Base-by-base conservation (phyloP, 148 eudicot genomes). In the Spergularia bocconei region DNA sequence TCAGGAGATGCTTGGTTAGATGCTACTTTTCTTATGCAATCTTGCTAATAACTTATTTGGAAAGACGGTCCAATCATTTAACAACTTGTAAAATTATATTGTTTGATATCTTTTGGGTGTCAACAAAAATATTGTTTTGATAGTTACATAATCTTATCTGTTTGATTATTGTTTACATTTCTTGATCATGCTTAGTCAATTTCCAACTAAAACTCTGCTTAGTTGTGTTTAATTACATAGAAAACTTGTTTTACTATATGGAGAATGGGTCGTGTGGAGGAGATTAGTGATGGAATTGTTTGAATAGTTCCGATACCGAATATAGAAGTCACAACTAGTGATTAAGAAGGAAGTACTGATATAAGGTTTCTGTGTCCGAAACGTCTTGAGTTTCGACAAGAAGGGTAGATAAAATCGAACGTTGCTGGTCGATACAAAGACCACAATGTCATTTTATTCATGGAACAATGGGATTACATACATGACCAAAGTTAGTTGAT, bases 1-100 rank as follows among this genome's bases (percentile, higher is more conserved):
- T 63, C 47, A 63, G 44, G 44, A 63, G 67, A 12, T 63, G 67
- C 67, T 63, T 63, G 67, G 21, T 63, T 63, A n/a, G 44, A 63
- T 63, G 9, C 67, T 63, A 11, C 17, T 57, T 56, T 56, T 56
- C 8, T 56, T 19, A 56, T 56, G 60, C 16, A 62, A 60, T 9
- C 10, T 21, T 21, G 10, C 15, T 60, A 60, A 0, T 57, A 19
- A 57, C 6, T 4, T 20, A 58, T 58, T 20, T 19, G 11, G 9
- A 4, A 3, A 13, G n/a, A 55, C 21, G 62, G 11, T 58, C 41
- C 51, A 65, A 65, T 65, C 23, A 65, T 65, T 65, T 69, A 23
- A 29, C 59, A 23, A 51, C 58, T 52, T 69, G 48, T 17, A 57
- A 1, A 16, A 17, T n/a, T 57, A 17, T n/a, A 44, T 38, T 51